Base-by-base conservation (phyloP, 768 basidiomycete genomes). In the Trichaptum fuscoviolaceum region DNA sequence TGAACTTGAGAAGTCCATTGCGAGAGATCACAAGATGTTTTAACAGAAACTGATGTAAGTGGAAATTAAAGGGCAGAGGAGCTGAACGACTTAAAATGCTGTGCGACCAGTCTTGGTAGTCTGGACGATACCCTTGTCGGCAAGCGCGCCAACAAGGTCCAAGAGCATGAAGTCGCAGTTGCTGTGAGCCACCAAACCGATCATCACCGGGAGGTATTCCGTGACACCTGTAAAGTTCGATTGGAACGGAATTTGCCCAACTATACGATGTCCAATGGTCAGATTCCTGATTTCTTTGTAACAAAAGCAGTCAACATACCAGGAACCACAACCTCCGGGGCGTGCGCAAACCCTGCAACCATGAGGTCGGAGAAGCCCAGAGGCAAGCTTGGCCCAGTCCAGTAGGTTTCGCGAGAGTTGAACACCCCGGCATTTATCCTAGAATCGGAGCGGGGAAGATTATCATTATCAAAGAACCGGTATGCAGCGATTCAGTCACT, bases 241-340 rank as follows among this genome's bases (percentile, higher is more conserved):
- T 62, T 74, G 72, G 69, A 68, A 76, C 18, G 75, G 60, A 0
- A 69, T 63, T 57, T 76, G 73, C 18, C 75, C 75, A 35, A 76
- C 72, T 72, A 59, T 15, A 30, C 8, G 30, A 30, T 30, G 30
- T 30, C 30, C 30, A 30, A 30, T n/a, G 30, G 30, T 30, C 4
- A 30, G 30, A 30, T 30, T 30, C 30, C 8, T 30, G 2, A 30
- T 3, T 30, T 30, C 8, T 30, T 30, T 30, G 2, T 3, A 30
- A 30, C 30, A 5, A 24, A 34, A 2, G 8, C 30, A 30, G 30
- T 30, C 2, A 42, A 61, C n/a, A n/a, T n/a, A 6, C 34, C 15
- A 20, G 75, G 75, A 10, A 76, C 72, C 17, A 76, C 75, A 71
- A 76, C 73, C 34, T 76, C 75, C 7, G 75, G 75, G 1, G 69